Evolutionary conservation across 371 early-diverging fungal species (phyloP), one percentile per base, ranked within the genome.

Genomic region (Rhizopus sp.): DNA sequence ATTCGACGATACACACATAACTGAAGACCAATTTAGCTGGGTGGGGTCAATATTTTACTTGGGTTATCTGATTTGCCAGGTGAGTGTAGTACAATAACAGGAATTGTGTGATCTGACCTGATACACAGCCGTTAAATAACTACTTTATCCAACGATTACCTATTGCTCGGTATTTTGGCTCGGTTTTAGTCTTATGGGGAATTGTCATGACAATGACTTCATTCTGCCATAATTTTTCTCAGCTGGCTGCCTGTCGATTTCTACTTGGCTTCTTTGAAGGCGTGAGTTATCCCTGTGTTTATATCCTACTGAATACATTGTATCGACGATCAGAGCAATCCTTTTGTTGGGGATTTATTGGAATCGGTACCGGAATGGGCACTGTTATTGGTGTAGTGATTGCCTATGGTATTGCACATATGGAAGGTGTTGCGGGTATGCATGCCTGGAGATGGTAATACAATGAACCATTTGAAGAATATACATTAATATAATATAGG

Each of bases 251-350:
- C 0, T 30, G 66, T 0, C 61, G 68, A 4, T 63, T 69, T 23
- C 51, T 78, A 1, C 62, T 75, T 9, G 78, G 78, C 3, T 45
- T 74, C 4, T 64, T 74, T 49, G 74, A 70, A 47, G 78, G 71
- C 4, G 62, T 57, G 8, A 60, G 68, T 0, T 60, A 70, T 51
- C 73, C 73, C 3, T 66, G 62, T 35, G 13, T 77, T 6, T 59
- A 59, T n/a, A 49, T 77, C 7, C 41, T 71, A 1, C 10, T 73
- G 34, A 64, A 53, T 37, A 66, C 61, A 2, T 49, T 71, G 0
- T 77, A 76, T 42, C 68, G 77, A 40, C 69, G 72, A 29, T 55
- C 62, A 0, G 77, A 77, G 30, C 73, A 73, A 48, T 52, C 69
- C 0, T 23, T 29, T 7, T 59, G 62, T 30, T 62, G 60, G 55